Base-by-base conservation (phyloP, 495 filamentous ascomycete species). In the Trichoderma reesei region DNA sequence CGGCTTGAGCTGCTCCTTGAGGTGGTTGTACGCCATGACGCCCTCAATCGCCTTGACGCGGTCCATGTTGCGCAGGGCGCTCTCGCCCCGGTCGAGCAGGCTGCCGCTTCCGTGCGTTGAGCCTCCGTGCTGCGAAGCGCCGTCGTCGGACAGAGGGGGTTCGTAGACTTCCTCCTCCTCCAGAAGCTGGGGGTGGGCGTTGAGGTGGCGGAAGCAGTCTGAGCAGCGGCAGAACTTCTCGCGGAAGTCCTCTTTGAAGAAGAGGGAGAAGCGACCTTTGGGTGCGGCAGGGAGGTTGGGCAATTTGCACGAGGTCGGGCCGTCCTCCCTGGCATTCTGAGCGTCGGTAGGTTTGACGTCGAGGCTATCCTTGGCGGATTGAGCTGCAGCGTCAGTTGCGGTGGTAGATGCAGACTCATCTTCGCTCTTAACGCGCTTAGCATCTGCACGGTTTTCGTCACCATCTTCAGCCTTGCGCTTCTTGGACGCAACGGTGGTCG, bases 151-250 rank as follows among this genome's bases (percentile, higher is more conserved):
- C 13, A 96, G 74, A 0, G 92, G 91, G 0, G 93, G 94, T 65
- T 96, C 90, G 75, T 98, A 98, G 34, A 82, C 85, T 3, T 92
- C 89, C 81, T 98, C 94, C 75, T 94, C 90, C 73, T 98, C 93
- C 39, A 96, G 85, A 44, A 98, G 88, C 66, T 93, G 86, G 0
- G 82, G 84, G 77, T 94, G 85, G 0, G 77, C 72, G 1, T 76
- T 72, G 5, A 98, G 84, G 37, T 84, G 78, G 0, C 88, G 86
- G 77, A 89, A 96, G 76, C 91, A 96, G 2, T 78, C 73, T 44
- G 85, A 69, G 74, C 94, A 98, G 66, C 80, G 91, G 78, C 94
- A 98, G 64, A 86, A 70, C 39, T 82, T 77, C 42, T 85, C 77
- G 69, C 91, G 88, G 83, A 96, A 98, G 72, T 82, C 75, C 61